phyloP scores from a whole-genome alignment of 306 rosid species.

The Cucumis sativus region Cucumber_9930_V3 NC_026660.2:7029501-7030000 shows the following conservation, averaged over 20 bases:
- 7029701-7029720: constrained; percentile 31
- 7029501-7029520: too few relatives aligned
- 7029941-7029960: constrained; percentile 86
- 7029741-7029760: neutral
- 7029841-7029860: constrained; percentile 24
- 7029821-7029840: constrained; percentile 46
- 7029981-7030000: constrained; percentile 39
- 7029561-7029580: neutral
- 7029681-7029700: neutral
- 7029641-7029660: constrained; percentile 24
- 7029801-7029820: constrained; percentile 67
- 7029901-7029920: constrained; percentile 72
- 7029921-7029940: constrained; percentile 74
- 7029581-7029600: neutral
- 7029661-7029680: constrained; percentile 21
- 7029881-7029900: constrained; percentile 76
- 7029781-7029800: constrained; percentile 61
- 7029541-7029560: neutral
- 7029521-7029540: too few relatives aligned
- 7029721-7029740: constrained; percentile 18
- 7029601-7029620: constrained; percentile 41
- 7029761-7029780: constrained; percentile 31
- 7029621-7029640: constrained; percentile 12
- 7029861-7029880: constrained; percentile 43
- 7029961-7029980: constrained; percentile 80